Evolutionary conservation across 2,329 filamentous ascomycete species (phyloP), one percentile per base, ranked within the genome.

Genomic region (Penicillium glabrum): DNA sequence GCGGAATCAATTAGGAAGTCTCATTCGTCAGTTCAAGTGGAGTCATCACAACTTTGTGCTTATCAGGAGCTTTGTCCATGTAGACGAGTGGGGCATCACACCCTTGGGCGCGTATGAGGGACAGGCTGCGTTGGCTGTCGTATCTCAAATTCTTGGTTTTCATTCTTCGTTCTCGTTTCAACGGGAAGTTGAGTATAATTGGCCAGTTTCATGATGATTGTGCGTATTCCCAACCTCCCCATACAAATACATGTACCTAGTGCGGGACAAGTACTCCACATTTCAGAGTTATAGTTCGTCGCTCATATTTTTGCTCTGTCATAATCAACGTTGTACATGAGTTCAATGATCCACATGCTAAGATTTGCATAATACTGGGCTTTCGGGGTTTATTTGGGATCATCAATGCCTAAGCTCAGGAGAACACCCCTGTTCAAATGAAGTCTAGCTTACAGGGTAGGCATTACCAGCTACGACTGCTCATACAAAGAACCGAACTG

Each of bases 41-140:
- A 56, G 62, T 57, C 61, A 59, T 69, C 69, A 71, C 63, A 63
- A 46, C 33, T 43, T 46, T 61, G 41, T 57, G 60, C 57, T 63
- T 57, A 61, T 63, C 46, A 48, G 37, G 39, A 54, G 24, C 48
- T 55, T 45, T 43, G 24, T 13, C 21, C 31, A 44, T 46, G 39
- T 45, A 27, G 3, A 19, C 14, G 13, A 35, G 50, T 53, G 50
- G 50, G 43, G 50, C 19, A 31, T 46, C 50, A 46, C 50, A 53
- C 43, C 27, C 24, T 45, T 53, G 58, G 60, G 64, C 64, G 64
- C 64, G 62, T 65, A 65, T 26, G 53, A 49, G 54, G 51, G 46
- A 50, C 35, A 48, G 39, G 47, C 14, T 58, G 51, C 24, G 47
- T 43, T 54, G 51, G 41, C 51, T 39, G 46, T 31, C 43, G 57